Evolutionary conservation across 306 rosid species (phyloP), one percentile per base, ranked within the genome.

Genomic region (Geum urbanum): DNA sequence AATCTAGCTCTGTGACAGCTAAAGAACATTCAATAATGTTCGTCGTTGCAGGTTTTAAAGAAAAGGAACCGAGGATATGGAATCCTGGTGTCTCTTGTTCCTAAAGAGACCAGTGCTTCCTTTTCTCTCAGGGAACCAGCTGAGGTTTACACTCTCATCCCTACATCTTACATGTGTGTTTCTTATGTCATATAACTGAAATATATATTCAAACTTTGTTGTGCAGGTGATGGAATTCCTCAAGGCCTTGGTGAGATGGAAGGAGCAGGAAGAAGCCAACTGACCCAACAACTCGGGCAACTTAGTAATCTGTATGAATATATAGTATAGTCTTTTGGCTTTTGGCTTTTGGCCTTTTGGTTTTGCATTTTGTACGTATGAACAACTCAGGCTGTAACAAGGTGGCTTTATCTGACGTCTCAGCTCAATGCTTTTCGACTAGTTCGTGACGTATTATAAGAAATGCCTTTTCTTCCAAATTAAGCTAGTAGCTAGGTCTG

Each of bases 151-250:
- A 50, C 12, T 68, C 47, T 62, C 27, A n/a, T 39, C 63, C 45
- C 40, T 59, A 32, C 27, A 27, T 6, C 37, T 32, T 3, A 22
- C 24, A 15, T 56, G 8, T 1, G n/a, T 9, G 41, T 53, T 18
- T 2, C 47, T 19, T 48, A 40, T 13, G 43, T 32, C 22, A 45
- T 11, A 32, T 20, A 35, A 53, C 15, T 22, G 18, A 63, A 46
- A 14, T 24, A 32, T 32, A 3, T 32, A 12, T 27, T 39, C 5
- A 9, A 56, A 58, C 47, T 63, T 49, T 8, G 16, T 41, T 64
- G 32, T 82, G 81, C 87, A 91, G 97, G 98, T 94, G 35, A 81
- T 85, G 98, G 80, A 83, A 67, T 94, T 94, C 77, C 96, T 94
- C 59, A 85, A 84, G 77, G 82, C 80, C 8, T 78, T 94, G 60